Evolutionary conservation across 257 asterid genomes (phyloP).

Genomic region (Penstemon barbatus): DNA sequence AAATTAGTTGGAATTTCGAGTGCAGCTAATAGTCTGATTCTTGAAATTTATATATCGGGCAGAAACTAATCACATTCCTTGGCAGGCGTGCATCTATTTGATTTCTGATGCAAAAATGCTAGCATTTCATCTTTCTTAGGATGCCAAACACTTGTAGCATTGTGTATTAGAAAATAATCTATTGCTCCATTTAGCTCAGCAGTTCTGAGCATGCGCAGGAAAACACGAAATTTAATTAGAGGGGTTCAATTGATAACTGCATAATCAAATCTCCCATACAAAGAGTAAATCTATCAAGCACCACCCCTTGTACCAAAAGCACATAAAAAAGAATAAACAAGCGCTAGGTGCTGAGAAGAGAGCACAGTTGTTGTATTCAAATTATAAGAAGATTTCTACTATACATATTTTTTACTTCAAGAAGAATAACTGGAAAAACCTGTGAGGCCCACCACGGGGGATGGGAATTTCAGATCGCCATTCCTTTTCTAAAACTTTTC

Average conservation of each 20-base stretch:
- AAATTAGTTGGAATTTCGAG: slow-evolving; percentile 7
- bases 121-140: no score
- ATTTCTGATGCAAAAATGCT: no score
- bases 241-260: neutral
- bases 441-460: slow-evolving; percentile 98
- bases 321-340: neutral
- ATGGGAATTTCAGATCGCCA: slow-evolving; percentile 80
- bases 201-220: no score
- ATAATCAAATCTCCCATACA: neutral
- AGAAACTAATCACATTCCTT: no score
- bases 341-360: neutral
- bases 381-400: neutral
- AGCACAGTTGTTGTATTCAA: neutral
- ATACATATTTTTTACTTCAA: slow-evolving; percentile 2
- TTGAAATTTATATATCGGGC: neutral
- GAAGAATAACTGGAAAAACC: slow-evolving; percentile 43
- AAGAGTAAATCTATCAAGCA: neutral
- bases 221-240: neutral
- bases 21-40: slow-evolving; percentile 20
- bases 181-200: no score
- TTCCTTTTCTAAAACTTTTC: slow-evolving; percentile 75
- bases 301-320: neutral
- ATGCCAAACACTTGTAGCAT: no score
- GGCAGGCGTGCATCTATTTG: no score
- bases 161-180: no score